phyloP scores from a whole-genome alignment of 306 rosid species.

The Oxytropis ochrocephala region DNA sequence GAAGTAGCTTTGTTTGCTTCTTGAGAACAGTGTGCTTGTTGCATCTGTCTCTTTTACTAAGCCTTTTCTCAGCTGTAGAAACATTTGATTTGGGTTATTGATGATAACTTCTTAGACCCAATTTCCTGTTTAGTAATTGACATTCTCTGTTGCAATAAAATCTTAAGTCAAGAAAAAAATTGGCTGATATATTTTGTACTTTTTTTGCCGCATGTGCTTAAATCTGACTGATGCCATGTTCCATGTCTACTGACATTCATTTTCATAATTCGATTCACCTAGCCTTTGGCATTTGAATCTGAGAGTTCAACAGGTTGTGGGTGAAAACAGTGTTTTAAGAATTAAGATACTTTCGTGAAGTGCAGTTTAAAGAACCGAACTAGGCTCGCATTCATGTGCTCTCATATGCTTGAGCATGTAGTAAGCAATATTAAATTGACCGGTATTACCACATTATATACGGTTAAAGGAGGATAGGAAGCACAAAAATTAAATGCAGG shows the following conservation, averaged over 20 bases:
- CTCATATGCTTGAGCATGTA: constrained; percentile 47
- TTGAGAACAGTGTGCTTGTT: neutral
- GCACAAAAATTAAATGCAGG: constrained; percentile 59
- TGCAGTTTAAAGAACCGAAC: constrained; percentile 21
- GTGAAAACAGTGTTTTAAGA: too few relatives aligned
- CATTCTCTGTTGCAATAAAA: neutral
- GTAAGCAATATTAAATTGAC: constrained; percentile 52
- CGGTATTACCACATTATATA: constrained; percentile 56
- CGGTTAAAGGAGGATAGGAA: constrained; percentile 81
- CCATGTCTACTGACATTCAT: neutral
- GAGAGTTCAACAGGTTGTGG: neutral
- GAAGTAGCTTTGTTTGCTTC: neutral
- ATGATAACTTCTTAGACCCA: neutral
- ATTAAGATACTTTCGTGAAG: neutral
- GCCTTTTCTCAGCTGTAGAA: neutral
- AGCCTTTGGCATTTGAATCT: neutral
- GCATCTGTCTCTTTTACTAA: neutral
- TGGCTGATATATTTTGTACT: neutral
- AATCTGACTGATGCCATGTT: too few relatives aligned
- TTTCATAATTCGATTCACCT: too few relatives aligned
- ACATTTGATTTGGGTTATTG: neutral
- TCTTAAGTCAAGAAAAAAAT: neutral
- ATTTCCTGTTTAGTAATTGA: too few relatives aligned
- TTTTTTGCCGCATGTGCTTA: neutral
- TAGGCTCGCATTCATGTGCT: constrained; percentile 49